Evolutionary conservation across 345 rosid genomes (phyloP).

Genomic region (Aquilaria malaccensis): DNA sequence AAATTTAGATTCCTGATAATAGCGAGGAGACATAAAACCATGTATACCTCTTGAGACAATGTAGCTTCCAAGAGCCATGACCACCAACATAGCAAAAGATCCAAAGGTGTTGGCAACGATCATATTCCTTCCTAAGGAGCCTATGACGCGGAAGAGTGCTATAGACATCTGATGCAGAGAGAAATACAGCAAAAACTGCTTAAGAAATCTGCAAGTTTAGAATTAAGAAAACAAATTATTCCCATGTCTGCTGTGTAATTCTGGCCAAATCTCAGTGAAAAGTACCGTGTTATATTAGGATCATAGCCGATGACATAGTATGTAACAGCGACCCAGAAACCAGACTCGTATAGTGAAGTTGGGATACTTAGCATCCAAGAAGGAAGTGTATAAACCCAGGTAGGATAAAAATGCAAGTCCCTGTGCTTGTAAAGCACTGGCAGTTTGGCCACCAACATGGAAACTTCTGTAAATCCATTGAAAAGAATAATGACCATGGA

Average conservation of each 20-base stretch:
- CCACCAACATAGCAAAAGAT: slow-evolving; percentile 94
- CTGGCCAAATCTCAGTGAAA: slow-evolving; percentile 8
- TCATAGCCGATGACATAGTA: slow-evolving; percentile 91
- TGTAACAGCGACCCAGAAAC: slow-evolving; percentile 86
- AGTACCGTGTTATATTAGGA: slow-evolving; percentile 70
- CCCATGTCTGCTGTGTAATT: slow-evolving; percentile 3
- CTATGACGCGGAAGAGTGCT: slow-evolving; percentile 90
- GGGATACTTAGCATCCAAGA: slow-evolving; percentile 89
- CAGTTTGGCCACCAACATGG: slow-evolving; percentile 95
- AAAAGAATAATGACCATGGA: slow-evolving; percentile 98
- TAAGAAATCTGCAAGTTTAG: slow-evolving; percentile 63
- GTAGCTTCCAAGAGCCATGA: slow-evolving; percentile 97
- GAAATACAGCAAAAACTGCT: slow-evolving; percentile 79
- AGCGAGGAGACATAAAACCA: slow-evolving; percentile 2
- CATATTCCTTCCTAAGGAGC: slow-evolving; percentile 94
- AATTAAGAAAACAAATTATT: slow-evolving; percentile 15
- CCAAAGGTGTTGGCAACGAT: slow-evolving; percentile 97
- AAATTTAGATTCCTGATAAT: slow-evolving; percentile 1
- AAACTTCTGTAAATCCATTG: slow-evolving; percentile 96
- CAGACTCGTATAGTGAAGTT: slow-evolving; percentile 83
- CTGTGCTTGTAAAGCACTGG: slow-evolving; percentile 95
- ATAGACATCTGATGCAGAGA: slow-evolving; percentile 93
- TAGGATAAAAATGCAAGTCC: slow-evolving; percentile 91
- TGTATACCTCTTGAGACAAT: slow-evolving; percentile 78
- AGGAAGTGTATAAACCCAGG: slow-evolving; percentile 92